phyloP scores from a whole-genome alignment of 345 rosid genomes.

The Eucalyptus curtisii region DNA sequence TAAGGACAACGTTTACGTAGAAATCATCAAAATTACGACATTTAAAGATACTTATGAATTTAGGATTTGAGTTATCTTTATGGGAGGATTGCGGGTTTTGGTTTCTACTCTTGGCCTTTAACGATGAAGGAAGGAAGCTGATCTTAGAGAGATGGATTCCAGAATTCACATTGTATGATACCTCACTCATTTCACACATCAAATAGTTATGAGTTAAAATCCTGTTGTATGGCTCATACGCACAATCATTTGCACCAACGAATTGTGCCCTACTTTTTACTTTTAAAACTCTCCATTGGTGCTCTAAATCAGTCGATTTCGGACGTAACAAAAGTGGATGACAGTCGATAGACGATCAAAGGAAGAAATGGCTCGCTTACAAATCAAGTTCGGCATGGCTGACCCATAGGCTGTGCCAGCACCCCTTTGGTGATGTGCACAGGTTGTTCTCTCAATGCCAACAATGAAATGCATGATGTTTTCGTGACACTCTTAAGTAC shows the following conservation, averaged over 20 bases:
- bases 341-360: accelerated
- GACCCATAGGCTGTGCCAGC: not conserved
- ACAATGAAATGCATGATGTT: not conserved
- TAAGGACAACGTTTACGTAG: not conserved
- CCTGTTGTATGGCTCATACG: accelerated
- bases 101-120: not conserved
- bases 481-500: not conserved
- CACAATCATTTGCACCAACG: accelerated
- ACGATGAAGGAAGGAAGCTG: not conserved
- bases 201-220: accelerated
- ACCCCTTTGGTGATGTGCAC: not conserved
- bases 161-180: accelerated
- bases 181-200: not conserved
- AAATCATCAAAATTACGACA: not conserved
- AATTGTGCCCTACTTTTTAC: not conserved
- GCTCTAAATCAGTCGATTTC: accelerated
- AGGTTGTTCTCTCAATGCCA: not conserved
- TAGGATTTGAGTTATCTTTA: not conserved
- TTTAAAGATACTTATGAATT: not conserved
- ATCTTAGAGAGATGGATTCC: not conserved
- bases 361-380: not conserved
- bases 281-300: not conserved
- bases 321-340: not conserved
- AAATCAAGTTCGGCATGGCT: not conserved
- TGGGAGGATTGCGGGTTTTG: not conserved